Conservation (phyloP, 2,329 filamentous ascomycete genomes). For the Ophiostoma novo-ulmi region DNA sequence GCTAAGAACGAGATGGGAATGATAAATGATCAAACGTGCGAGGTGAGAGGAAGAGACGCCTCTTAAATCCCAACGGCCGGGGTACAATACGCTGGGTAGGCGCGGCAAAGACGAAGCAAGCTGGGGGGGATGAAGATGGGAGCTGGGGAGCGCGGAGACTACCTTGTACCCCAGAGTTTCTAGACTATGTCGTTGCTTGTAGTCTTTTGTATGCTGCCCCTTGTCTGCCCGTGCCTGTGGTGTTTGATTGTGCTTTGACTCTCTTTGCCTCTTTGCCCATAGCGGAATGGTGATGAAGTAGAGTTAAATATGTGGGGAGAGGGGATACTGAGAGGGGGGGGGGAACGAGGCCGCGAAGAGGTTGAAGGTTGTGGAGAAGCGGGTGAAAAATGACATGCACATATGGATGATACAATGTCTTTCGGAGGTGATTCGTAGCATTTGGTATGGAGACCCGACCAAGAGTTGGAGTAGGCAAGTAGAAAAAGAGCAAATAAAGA, state of each 20-base stretch:
- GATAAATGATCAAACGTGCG: neutral
- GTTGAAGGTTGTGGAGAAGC: neutral
- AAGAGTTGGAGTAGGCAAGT: conserved; percentile 7
- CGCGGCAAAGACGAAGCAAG: neutral
- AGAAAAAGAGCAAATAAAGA: conserved; percentile 10
- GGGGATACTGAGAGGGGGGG: conserved; percentile 2
- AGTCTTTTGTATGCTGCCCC: neutral
- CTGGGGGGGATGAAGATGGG: conserved; percentile 1
- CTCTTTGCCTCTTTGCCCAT: neutral
- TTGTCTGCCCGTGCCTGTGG: neutral
- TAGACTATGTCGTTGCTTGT: neutral
- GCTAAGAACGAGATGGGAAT: neutral
- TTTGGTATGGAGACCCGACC: conserved; percentile 7
- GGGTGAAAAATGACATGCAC: neutral
- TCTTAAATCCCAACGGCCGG: conserved; percentile 18
- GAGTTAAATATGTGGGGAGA: conserved; percentile 7
- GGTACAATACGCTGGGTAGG: neutral
- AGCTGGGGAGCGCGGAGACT: neutral
- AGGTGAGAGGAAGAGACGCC: neutral
- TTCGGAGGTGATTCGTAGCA: neutral
- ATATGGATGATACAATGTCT: neutral
- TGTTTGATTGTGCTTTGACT: neutral
- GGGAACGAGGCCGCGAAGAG: neutral
- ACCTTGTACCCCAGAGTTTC: conserved; percentile 7
- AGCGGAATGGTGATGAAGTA: conserved; percentile 2